phyloP scores from a whole-genome alignment of 305 asterid genomes.

The Ajuga reptans region DNA sequence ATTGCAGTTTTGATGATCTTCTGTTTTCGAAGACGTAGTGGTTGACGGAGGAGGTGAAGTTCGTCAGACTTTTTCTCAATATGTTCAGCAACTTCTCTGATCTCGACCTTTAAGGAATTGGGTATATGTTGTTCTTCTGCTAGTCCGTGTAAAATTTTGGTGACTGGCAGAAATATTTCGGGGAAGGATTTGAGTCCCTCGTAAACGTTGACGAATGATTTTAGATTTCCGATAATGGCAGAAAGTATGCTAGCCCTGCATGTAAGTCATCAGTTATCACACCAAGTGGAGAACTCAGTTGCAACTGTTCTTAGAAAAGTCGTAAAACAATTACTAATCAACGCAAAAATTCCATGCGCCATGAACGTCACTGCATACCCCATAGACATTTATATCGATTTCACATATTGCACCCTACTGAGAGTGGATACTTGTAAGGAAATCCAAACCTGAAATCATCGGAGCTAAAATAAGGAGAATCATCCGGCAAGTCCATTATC shows the following conservation, averaged over 20 bases:
- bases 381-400: no score
- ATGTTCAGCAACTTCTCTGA: slow-evolving; percentile 33
- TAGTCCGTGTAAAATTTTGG: slow-evolving; percentile 41
- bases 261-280: background rate
- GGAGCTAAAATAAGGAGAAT: slow-evolving; percentile 61
- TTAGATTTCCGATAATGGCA: slow-evolving; percentile 51
- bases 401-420: no score
- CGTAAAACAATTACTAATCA: background rate
- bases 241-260: slow-evolving; percentile 66
- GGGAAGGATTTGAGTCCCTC: slow-evolving; percentile 66
- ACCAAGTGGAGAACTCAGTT: background rate
- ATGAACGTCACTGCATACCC: no score
- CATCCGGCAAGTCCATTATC: slow-evolving; percentile 65
- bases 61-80: slow-evolving; percentile 54
- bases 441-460: slow-evolving; percentile 53
- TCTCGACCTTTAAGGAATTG: slow-evolving; percentile 43
- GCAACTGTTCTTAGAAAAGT: background rate
- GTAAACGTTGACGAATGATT: slow-evolving; percentile 49
- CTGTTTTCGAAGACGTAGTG: slow-evolving; percentile 60
- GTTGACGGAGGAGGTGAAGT: slow-evolving; percentile 51
- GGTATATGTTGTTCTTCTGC: slow-evolving; percentile 49
- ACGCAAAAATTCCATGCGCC: background rate
- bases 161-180: slow-evolving; percentile 67
- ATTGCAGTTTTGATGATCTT: slow-evolving; percentile 54
- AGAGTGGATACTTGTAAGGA: background rate